Evolutionary conservation across 805 yeast genomes (phyloP), one percentile per base, ranked within the genome.

Genomic region (Saturnispora bothae): DNA sequence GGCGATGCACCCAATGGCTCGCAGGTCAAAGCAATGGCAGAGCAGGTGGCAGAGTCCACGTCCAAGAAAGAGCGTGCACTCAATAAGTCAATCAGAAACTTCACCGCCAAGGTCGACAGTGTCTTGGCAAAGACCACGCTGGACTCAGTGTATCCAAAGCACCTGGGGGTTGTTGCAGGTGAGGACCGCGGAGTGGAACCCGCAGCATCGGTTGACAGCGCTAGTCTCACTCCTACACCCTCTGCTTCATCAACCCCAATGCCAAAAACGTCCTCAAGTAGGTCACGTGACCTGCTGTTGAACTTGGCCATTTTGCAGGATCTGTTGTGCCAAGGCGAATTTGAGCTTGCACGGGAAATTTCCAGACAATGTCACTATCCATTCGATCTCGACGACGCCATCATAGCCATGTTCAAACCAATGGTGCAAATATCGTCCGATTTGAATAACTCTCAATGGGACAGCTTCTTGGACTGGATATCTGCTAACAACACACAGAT

Each of bases 241-340:
- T 17, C 5, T 21, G 23, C 21, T 36, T 21, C 16, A 22, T n/a
- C 25, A 23, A 13, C 18, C 18, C 19, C 19, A 28, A 18, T 21
- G 16, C 7, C 28, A 22, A 4, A 18, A n/a, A n/a, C n/a, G n/a
- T n/a, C n/a, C n/a, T n/a, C n/a, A n/a, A n/a, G n/a, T n/a, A n/a
- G n/a, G n/a, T n/a, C n/a, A n/a, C n/a, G n/a, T n/a, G n/a, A n/a
- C 25, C 10, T 10, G 25, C 25, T 22, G 25, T 10, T 27, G 5
- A 19, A 26, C 19, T 20, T 17, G 17, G 49, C 61, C 4, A 46
- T 59, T 8, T 43, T 54, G 5, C 46, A 57, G 48, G 61, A 59
- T 41, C 41, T 59, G 20, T 29, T 59, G 15, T 35, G 61, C 31
- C 50, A 50, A 16, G 64, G 63, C 2, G 47, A 53, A n/a, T 55